Evolutionary conservation across 1,284 basidiomycete species (phyloP), one percentile per base, ranked within the genome.

Genomic region (Malassezia pachydermatis): DNA sequence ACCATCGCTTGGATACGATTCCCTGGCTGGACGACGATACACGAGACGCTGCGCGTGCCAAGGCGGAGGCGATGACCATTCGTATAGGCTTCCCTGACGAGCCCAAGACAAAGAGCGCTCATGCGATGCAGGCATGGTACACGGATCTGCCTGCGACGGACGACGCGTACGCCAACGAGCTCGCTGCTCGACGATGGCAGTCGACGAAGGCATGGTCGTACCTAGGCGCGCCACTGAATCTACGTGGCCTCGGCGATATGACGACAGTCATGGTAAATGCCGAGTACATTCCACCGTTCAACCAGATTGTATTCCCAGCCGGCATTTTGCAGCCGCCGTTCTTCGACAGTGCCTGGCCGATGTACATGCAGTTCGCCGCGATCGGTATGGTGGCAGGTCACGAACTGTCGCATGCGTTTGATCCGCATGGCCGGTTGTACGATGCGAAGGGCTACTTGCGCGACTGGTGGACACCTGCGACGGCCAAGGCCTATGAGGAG

Each of bases 281-380:
- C 38, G 63, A 65, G 41, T 69, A 67, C 58, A 57, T 48, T 62
- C 62, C 65, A 25, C 55, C 62, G 30, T 54, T 48, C 28, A 70
- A 62, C 46, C 74, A 92, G 82, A 92, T 95, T 51, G 87, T 90
- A 13, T 94, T 98, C 77, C 90, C 94, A 4, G 92, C 92, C 14
- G 92, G 92, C 32, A 90, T 96, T 64, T 75, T 96, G 34, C 87
- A 84, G 62, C 83, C 86, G 2, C 89, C 89, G 0, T 96, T 92
- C 80, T 96, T 94, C 77, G 80, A 80, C 11, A 76, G 80, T 48
- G 76, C 81, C 51, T 94, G 88, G 86, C 88, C 87, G 10, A 78
- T 79, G 44, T 92, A 92, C 72, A 76, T 96, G 50, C 80, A 83
- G 41, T 95, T 90, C 61, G 90, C 89, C 30, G 63, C 63, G 0